Evolutionary conservation across 306 rosid genomes (phyloP), one percentile per base, ranked within the genome.

Genomic region (Vigna radiata): DNA sequence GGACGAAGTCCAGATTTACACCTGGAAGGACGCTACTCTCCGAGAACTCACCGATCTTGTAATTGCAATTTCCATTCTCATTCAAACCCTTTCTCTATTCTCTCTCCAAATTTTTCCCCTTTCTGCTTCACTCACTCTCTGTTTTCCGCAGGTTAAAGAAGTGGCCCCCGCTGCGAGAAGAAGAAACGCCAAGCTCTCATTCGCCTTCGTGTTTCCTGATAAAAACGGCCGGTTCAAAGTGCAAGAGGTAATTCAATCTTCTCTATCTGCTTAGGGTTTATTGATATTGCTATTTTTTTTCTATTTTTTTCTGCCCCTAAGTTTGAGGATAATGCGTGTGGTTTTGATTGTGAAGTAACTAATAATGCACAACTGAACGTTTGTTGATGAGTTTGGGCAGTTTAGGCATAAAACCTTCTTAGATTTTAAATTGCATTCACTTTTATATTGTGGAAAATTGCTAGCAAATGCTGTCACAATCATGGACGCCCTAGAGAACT

Each of bases 1-100:
- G 78, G 97, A 95, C 49, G 97, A 95, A 77, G 98, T 95, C 84
- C 98, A 95, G 84, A 95, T 95, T 79, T 95, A 95, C 79, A 95
- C 98, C 0, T 92, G 98, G 98, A 95, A 89, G 82, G 98, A 95
- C 79, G 98, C 98, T 0, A 92, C 97, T 49, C 97, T 95, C 9
- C 81, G 99, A 2, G 99, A 95, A 65, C 84, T 92, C 31, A 95
- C 97, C 63, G 99, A 92, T 87, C 92, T 92, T 52, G 99, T 95
- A 90, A n/a, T 15, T 1, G 13, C 17, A 7, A 25, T 44, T 44
- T 44, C 10, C 37, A 18, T 17, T 41, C 46, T 41, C 10, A 41
- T 41, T 41, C 4, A 41, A 8, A 9, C 19, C 8, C 0, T 63
- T 2, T 16, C 18, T 31, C 14, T 2, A 2, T 59, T 33, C 16